Conservation (phyloP, 805 yeast genomes). For the Metschnikowia arizonensis region DNA sequence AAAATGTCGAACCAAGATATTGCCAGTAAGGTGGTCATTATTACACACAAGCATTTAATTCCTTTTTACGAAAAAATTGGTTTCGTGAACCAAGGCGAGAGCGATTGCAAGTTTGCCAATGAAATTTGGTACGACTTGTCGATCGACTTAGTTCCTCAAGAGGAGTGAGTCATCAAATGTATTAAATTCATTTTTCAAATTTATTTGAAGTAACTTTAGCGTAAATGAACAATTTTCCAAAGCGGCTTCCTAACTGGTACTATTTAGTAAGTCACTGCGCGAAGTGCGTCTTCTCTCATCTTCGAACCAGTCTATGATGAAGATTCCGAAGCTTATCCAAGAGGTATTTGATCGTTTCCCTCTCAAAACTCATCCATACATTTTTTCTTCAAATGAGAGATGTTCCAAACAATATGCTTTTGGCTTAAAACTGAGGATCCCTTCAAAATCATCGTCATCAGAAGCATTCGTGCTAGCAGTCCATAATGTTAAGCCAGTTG, state of each 20-base stretch:
- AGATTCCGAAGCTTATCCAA: slow-evolving; percentile 42
- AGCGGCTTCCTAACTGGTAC: background rate
- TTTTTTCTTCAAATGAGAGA: background rate
- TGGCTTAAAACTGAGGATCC: background rate
- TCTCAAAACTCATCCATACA: slow-evolving; percentile 29
- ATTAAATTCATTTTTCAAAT: background rate
- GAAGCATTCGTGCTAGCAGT: slow-evolving; percentile 49
- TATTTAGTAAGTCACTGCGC: background rate
- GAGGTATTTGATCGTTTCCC: slow-evolving; percentile 52
- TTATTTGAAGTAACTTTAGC: background rate
- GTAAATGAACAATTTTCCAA: background rate
- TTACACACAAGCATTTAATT: slow-evolving; percentile 64
- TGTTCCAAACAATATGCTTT: background rate
- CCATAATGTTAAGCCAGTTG: slow-evolving; percentile 35
- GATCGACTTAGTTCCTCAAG: slow-evolving; percentile 43
- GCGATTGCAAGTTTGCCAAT: slow-evolving; percentile 56
- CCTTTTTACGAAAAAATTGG: slow-evolving; percentile 83
- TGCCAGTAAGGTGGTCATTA: slow-evolving; percentile 69
- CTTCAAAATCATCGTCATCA: slow-evolving; percentile 1
- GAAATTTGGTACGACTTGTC: slow-evolving; percentile 59
- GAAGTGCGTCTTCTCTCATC: background rate
- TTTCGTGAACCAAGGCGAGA: slow-evolving; percentile 65
- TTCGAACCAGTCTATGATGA: slow-evolving; percentile 14
- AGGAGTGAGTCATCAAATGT: slow-evolving; percentile 24
- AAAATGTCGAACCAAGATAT: slow-evolving; percentile 82